Evolutionary conservation across 2,329 filamentous ascomycete species (phyloP).

Genomic region (Pseudopithomyces maydicus): DNA sequence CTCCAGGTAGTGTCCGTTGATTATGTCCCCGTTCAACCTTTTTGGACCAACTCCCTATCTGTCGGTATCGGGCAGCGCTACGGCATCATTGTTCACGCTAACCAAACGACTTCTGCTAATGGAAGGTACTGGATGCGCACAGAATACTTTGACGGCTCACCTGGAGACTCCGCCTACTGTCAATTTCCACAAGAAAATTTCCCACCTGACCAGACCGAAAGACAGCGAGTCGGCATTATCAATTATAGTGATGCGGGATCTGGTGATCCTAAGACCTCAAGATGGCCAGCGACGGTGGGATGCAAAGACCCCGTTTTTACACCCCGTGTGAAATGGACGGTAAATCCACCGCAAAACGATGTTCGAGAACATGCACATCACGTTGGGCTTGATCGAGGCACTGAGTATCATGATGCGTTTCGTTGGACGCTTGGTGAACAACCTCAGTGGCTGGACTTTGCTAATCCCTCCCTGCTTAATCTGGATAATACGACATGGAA

Average conservation of each 20-base stretch:
- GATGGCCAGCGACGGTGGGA: slow-evolving; percentile 11
- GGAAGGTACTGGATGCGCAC: slow-evolving; percentile 53
- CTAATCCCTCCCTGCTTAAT: slow-evolving; percentile 21
- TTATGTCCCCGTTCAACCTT: slow-evolving; percentile 44
- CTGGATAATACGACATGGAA: slow-evolving; percentile 20
- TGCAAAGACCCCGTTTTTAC: slow-evolving; percentile 18
- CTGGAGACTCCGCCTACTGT: slow-evolving; percentile 8
- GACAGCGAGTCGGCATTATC: slow-evolving; percentile 22
- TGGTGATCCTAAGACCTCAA: slow-evolving; percentile 11
- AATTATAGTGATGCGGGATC: slow-evolving; percentile 17
- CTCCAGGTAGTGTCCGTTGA: slow-evolving; percentile 42
- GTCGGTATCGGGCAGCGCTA: slow-evolving; percentile 50
- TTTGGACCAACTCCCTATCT: slow-evolving; percentile 38
- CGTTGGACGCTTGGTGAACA: slow-evolving; percentile 22
- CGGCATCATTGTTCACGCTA: slow-evolving; percentile 50
- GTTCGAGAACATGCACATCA: slow-evolving; percentile 14
- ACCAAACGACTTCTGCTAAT: slow-evolving; percentile 29
- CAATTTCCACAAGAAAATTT: slow-evolving; percentile 6
- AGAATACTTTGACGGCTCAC: slow-evolving; percentile 12
- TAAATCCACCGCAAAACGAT: slow-evolving; percentile 22
- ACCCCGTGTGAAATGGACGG: slow-evolving; percentile 22
- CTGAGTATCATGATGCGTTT: not conserved
- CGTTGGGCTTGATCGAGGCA: slow-evolving; percentile 14
- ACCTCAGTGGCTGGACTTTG: slow-evolving; percentile 26
- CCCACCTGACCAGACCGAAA: slow-evolving; percentile 1